Evolutionary conservation across 139 green algal genomes (phyloP), one percentile per base, ranked within the genome.

Genomic region (Haematococcus lacustris): DNA sequence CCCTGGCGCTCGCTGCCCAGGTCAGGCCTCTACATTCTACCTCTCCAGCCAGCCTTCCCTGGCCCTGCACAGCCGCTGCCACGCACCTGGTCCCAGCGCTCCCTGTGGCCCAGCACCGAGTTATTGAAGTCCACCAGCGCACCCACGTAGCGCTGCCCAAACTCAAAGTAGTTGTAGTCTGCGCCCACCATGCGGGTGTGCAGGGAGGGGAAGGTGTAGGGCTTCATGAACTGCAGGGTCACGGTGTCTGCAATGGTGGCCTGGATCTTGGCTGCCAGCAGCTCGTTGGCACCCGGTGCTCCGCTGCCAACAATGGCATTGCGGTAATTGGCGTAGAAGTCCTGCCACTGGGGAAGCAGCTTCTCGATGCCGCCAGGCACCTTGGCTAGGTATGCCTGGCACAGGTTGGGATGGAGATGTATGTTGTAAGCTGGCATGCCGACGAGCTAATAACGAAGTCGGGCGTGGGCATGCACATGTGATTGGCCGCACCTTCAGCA

Each of bases 91-190:
- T 83, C 78, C 72, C 76, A 91, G 68, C 79, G 74, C 41, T 90
- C 83, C 17, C 79, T 66, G 67, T 90, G 73, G 32, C 91, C 87
- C 70, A 97, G 57, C 32, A 94, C 76, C 1, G 87, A 95, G 57
- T 88, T 90, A 39, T 89, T 65, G 83, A 97, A 99, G 74, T 99
- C 83, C 37, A 97, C 90, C 7, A 99, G 86, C 3, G 79, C 84
- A 23, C 80, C 83, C 13, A 94, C 89, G 68, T 99, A 99, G 35
- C 85, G 81, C 85, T 98, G 93, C 7, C 93, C 95, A 73, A 98
- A 97, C 21, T 91, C 80, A 59, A 93, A 99, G 84, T 98, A 99
- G 79, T 96, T 84, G 73, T 93, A 96, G 43, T 90, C 91, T 0
- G 91, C 91, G 78, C 91, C 85, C 32, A 90, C 76, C 26, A 99